Evolutionary conservation across 2,329 filamentous ascomycete species (phyloP).

Genomic region (Xylariaceae sp.): DNA sequence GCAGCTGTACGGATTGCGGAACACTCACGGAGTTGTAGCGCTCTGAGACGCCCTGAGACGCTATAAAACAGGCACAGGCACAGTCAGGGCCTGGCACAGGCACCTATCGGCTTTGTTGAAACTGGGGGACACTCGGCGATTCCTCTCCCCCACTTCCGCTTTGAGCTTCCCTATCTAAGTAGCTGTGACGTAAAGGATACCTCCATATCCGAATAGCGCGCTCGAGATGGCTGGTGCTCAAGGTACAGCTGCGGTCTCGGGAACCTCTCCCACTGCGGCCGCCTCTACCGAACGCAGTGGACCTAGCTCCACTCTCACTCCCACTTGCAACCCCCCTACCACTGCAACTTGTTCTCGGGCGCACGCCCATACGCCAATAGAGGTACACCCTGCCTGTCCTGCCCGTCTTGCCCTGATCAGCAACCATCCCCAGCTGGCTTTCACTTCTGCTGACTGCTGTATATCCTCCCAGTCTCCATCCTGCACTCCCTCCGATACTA

Average conservation of each 20-base stretch:
- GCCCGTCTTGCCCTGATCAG: neutral
- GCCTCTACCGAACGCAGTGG: neutral
- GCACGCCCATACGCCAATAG: neutral
- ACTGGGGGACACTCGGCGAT: neutral
- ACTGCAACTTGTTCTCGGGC: neutral
- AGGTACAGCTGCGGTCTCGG: constrained; percentile 19
- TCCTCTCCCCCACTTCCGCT: constrained; percentile 1
- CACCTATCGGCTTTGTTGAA: neutral
- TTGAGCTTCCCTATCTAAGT: neutral
- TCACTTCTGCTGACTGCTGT: constrained; percentile 16
- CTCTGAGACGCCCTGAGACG: too few relatives aligned
- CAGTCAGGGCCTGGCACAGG: too few relatives aligned
- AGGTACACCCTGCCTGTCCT: neutral
- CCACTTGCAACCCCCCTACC: neutral
- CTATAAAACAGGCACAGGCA: too few relatives aligned
- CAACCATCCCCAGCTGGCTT: constrained; percentile 16
- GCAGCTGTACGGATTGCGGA: neutral
- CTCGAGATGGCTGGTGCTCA: neutral
- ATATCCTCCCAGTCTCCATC: constrained; percentile 12
- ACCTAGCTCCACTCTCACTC: neutral
- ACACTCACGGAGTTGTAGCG: too few relatives aligned
- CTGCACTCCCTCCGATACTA: constrained; percentile 10
- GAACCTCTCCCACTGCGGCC: constrained; percentile 25
- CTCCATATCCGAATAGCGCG: neutral
- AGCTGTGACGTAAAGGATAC: neutral